phyloP scores from a whole-genome alignment of 768 basidiomycete genomes.

The Phaffia tasmanica region DNA sequence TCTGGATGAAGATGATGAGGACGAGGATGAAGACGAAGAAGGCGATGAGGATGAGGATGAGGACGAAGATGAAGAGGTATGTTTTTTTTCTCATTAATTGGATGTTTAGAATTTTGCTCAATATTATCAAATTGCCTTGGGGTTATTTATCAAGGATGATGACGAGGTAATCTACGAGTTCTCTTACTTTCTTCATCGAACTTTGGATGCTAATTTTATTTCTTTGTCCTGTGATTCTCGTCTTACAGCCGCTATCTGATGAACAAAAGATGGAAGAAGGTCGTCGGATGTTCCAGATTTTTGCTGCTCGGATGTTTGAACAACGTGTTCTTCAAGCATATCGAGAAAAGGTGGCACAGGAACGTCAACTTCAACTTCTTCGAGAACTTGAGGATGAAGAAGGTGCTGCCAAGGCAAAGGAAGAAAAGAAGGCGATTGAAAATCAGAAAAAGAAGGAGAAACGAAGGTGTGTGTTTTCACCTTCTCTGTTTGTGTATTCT shows the following conservation, averaged over 20 bases:
- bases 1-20: constrained; percentile 52
- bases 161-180: constrained; percentile 37
- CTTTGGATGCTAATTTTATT: neutral
- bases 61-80: constrained; percentile 32
- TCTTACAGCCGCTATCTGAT: constrained; percentile 56
- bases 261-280: constrained; percentile 99
- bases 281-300: constrained; percentile 98
- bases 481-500: neutral
- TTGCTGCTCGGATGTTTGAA: constrained; percentile 98
- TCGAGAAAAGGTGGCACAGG: constrained; percentile 91
- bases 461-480: constrained; percentile 54
- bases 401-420: constrained; percentile 68
- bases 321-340: constrained; percentile 94
- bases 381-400: constrained; percentile 95
- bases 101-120: neutral
- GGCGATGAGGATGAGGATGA: constrained; percentile 39
- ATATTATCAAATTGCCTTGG: neutral
- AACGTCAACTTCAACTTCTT: constrained; percentile 81
- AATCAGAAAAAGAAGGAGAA: constrained; percentile 99
- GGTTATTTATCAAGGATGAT: constrained; percentile 30
- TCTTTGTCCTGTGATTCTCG: neutral
- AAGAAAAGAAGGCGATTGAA: constrained; percentile 81
- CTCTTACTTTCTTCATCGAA: neutral
- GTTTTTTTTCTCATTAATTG: constrained; percentile 26
- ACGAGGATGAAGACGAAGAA: constrained; percentile 48